Base-by-base conservation (phyloP, 257 asterid species). In the Solanum virginianum region DNA sequence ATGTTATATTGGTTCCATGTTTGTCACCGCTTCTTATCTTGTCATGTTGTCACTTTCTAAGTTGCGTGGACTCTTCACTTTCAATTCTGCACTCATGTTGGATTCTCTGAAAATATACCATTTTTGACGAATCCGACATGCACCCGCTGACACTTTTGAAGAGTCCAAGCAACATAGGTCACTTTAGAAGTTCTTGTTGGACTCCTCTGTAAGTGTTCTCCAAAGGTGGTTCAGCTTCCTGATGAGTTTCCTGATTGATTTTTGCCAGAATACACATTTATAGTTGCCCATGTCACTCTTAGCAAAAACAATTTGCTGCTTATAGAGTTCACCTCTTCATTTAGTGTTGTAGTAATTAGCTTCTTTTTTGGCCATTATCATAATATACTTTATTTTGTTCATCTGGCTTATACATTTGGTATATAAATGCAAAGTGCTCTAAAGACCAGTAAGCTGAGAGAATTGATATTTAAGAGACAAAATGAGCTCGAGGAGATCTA, bases 391-490 rank as follows among this genome's bases (percentile, higher is more conserved):
- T 71, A 20, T 41, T 71, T 71, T 20, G 11, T 45, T 43, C n/a
- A 43, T 43, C 56, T 72, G 80, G 56, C 56, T 43, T 11, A 43
- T 55, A 10, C 56, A 41, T 45, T 43, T 43, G 56, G 53, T n/a
- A 43, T 10, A 43, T 20, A 11, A 43, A 43, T 43, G 80, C 8
- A 15, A 72, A 72, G 17, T 72, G 56, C 56, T 87, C 81, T 90
- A 86, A 94, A 93, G 91, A 89, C 90, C 87, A 87, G 94, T 83
- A 94, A 92, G 92, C 87, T 92, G 93, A 93, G 90, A 87, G 97
- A 94, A 88, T 88, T 94, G 84, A 92, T 94, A 86, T 84, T 92
- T 86, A 91, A 90, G 89, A 93, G 95, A 85, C 95, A 94, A 84
- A 86, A 89, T 68, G 94, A 93, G 89, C 91, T 94, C 24, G 98